phyloP scores from a whole-genome alignment of 768 basidiomycete genomes.

The Leccinum aurantiacum region DNA sequence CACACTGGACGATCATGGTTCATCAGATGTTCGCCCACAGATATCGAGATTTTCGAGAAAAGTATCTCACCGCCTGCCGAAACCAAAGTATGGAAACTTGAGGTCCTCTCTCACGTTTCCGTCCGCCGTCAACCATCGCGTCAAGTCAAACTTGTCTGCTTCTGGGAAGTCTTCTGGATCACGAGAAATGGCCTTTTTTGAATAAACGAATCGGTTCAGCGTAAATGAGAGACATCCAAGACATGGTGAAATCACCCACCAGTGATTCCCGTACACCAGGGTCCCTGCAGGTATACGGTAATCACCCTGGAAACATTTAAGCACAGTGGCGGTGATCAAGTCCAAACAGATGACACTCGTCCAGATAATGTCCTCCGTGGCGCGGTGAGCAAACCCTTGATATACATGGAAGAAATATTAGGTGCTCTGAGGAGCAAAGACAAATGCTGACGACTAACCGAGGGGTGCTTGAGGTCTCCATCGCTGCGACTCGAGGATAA shows the following conservation, averaged over 20 bases:
- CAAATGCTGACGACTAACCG: conserved; percentile 14
- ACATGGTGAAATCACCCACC: neutral
- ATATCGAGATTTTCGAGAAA: neutral
- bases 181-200: conserved; percentile 34
- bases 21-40: too few relatives aligned
- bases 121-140: conserved; percentile 28
- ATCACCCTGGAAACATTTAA: conserved; percentile 8
- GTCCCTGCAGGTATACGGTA: conserved; percentile 21
- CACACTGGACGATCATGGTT: conserved; percentile 34
- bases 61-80: conserved; percentile 38
- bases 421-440: neutral
- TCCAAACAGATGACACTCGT: neutral
- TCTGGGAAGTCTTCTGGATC: conserved; percentile 38
- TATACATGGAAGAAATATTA: neutral
- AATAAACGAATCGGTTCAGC: neutral
- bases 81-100: conserved; percentile 51
- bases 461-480: conserved; percentile 32
- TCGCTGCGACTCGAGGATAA: conserved; percentile 35
- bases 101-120: conserved; percentile 42
- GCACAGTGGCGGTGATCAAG: neutral
- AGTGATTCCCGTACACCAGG: conserved; percentile 18
- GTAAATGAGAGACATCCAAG: neutral
- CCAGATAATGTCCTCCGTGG: conserved; percentile 22
- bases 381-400: conserved; percentile 12
- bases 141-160: conserved; percentile 36